Conservation (phyloP, 306 rosid genomes). For the Senna tora region DNA sequence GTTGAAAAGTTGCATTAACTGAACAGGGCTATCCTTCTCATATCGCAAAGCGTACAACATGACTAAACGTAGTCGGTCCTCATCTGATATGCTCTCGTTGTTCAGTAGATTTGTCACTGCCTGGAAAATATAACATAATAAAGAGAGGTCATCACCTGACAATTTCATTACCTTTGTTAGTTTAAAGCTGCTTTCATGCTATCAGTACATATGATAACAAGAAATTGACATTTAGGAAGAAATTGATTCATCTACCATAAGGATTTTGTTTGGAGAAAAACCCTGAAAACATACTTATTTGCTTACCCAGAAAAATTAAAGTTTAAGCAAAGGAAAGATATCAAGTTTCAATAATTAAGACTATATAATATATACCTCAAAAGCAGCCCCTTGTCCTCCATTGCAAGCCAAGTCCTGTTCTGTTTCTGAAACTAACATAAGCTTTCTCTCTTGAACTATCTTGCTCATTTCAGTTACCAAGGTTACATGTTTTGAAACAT, state of each 20-base stretch:
- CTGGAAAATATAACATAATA: constrained; percentile 43
- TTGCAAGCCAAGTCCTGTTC: constrained; percentile 98
- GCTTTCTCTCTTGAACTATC: constrained; percentile 80
- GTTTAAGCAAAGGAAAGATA: too few relatives aligned
- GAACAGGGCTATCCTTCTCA: constrained; percentile 79
- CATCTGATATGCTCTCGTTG: constrained; percentile 63
- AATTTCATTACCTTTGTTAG: background rate
- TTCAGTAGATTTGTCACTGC: constrained; percentile 60
- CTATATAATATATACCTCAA: constrained; percentile 67
- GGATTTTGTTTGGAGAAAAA: background rate
- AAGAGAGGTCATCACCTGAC: constrained; percentile 14
- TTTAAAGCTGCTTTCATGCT: background rate
- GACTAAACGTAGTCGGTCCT: constrained; percentile 64
- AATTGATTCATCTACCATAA: background rate
- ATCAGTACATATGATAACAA: background rate
- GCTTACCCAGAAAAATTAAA: too few relatives aligned
- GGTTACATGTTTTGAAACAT: constrained; percentile 94
- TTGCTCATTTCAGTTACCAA: constrained; percentile 97
- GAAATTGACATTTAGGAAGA: background rate
- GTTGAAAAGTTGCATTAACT: constrained; percentile 65
- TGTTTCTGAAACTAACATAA: constrained; percentile 88
- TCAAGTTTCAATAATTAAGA: background rate
- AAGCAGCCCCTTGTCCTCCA: constrained; percentile 95
- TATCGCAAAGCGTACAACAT: constrained; percentile 79
- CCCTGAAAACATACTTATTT: background rate